phyloP scores from a whole-genome alignment of 1,139 yeast species.

The Candida gigantensis region DNA sequence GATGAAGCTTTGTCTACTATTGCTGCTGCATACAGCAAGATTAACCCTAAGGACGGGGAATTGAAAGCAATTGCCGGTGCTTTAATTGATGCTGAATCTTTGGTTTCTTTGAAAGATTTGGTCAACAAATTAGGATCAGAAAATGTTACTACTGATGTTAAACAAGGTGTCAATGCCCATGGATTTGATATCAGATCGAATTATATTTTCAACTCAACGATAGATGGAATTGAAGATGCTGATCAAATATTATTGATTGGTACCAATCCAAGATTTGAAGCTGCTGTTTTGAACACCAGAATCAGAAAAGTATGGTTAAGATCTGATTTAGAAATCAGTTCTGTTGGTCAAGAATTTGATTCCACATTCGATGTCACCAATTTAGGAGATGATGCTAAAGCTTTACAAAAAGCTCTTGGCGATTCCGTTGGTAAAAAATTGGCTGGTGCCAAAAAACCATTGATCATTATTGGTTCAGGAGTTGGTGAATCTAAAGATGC shows the following conservation, averaged over 20 bases:
- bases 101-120: slow-evolving; percentile 81
- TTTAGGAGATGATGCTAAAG: slow-evolving; percentile 62
- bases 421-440: slow-evolving; percentile 75
- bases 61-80: slow-evolving; percentile 84
- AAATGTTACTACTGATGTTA: slow-evolving; percentile 73
- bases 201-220: slow-evolving; percentile 77
- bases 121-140: slow-evolving; percentile 79
- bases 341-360: slow-evolving; percentile 76
- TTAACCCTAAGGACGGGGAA: slow-evolving; percentile 68
- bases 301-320: slow-evolving; percentile 83
- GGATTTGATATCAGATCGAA: slow-evolving; percentile 79
- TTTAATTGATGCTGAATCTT: slow-evolving; percentile 76
- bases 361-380: slow-evolving; percentile 71
- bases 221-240: slow-evolving; percentile 80
- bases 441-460: slow-evolving; percentile 67
- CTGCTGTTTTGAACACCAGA: slow-evolving; percentile 84
- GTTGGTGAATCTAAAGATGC: slow-evolving; percentile 72
- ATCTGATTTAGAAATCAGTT: slow-evolving; percentile 63
- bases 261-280: slow-evolving; percentile 88
- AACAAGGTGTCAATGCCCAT: slow-evolving; percentile 62
- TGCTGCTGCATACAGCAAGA: slow-evolving; percentile 60
- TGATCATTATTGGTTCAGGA: slow-evolving; percentile 83
- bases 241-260: slow-evolving; percentile 80
- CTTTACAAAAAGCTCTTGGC: slow-evolving; percentile 58
- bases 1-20: slow-evolving; percentile 79